These are phyloP conservation scores for Xylaria intraflava DNA, from an alignment of 495 filamentous ascomycete genomes.

Conservation along the genomic window DNA sequence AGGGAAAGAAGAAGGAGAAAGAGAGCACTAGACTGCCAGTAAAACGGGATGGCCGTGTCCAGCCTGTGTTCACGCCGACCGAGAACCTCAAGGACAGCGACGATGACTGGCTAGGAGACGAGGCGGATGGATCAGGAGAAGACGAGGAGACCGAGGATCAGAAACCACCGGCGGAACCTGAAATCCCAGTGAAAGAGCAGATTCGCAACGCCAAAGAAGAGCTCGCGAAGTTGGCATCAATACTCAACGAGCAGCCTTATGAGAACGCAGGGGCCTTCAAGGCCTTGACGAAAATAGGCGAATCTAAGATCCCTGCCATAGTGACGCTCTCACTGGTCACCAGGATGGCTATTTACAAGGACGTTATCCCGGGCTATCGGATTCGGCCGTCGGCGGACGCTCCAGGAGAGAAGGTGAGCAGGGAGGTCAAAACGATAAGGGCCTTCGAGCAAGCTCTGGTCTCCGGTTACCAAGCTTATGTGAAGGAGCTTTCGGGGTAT, in stretches of 20 bases:
- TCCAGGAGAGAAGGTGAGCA: conserved; percentile 73
- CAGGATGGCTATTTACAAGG: conserved; percentile 87
- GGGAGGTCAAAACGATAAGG: conserved; percentile 77
- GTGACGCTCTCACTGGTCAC: conserved; percentile 77
- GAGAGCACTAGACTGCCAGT: conserved; percentile 74
- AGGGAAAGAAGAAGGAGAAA: conserved; percentile 62
- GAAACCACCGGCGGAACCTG: conserved; percentile 34
- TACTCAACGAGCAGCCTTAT: conserved; percentile 88
- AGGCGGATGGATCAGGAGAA: conserved; percentile 32
- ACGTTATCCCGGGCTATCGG: conserved; percentile 91
- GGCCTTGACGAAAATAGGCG: conserved; percentile 65
- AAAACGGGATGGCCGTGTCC: conserved; percentile 65
- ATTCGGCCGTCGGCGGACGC: conserved; percentile 81
- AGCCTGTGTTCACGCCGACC: conserved; percentile 42
- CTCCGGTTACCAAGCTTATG: conserved; percentile 71
- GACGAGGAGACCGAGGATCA: conserved; percentile 36
- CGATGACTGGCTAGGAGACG: conserved; percentile 46
- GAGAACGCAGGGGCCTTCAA: conserved; percentile 76
- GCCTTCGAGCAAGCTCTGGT: conserved; percentile 80
- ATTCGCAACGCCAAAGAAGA: conserved; percentile 88
- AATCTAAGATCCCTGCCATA: conserved; percentile 62
- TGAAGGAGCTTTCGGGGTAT: conserved; percentile 60
- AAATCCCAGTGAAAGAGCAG: conserved; percentile 65
- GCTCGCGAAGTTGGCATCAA: conserved; percentile 69
- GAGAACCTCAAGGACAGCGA: conserved; percentile 48